Conservation (phyloP, 2,329 filamentous ascomycete species). For the Monosporascus sp. region DNA sequence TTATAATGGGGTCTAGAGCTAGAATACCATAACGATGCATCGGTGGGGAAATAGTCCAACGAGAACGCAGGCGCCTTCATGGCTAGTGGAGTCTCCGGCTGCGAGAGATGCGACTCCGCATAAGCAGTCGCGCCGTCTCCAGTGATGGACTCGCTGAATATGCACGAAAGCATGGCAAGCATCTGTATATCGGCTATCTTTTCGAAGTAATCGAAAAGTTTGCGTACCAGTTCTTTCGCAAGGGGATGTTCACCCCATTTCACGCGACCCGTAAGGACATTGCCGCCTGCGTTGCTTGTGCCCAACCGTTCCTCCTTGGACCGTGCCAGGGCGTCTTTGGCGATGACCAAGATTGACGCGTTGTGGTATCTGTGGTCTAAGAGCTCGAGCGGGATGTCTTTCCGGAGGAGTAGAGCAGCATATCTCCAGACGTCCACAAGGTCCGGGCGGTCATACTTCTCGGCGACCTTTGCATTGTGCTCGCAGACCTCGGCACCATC, state of each 20-base stretch:
- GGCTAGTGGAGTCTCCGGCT: conserved; percentile 57
- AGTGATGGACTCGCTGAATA: conserved; percentile 58
- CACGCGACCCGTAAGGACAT: conserved; percentile 50
- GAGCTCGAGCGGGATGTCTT: conserved; percentile 68
- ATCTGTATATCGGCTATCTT: conserved; percentile 61
- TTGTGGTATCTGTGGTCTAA: conserved; percentile 49
- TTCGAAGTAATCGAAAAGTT: conserved; percentile 62
- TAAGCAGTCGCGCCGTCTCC: conserved; percentile 51
- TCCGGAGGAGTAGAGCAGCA: conserved; percentile 69
- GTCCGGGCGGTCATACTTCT: conserved; percentile 64
- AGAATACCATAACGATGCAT: conserved; percentile 45
- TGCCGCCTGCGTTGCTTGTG: conserved; percentile 11
- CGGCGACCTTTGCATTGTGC: conserved; percentile 76
- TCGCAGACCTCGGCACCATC: conserved; percentile 75
- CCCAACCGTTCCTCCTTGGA: conserved; percentile 19
- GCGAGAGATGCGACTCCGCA: conserved; percentile 50
- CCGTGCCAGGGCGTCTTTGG: conserved; percentile 53
- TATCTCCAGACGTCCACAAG: conserved; percentile 81
- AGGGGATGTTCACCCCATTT: conserved; percentile 66
- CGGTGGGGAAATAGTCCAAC: conserved; percentile 60
- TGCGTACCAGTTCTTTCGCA: conserved; percentile 54
- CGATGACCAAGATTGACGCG: conserved; percentile 64
- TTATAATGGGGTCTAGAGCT: conserved; percentile 39
- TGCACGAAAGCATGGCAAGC: conserved; percentile 67
- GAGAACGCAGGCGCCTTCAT: conserved; percentile 64